Conservation (phyloP, 768 basidiomycete species). For the Kwoniella mangroviensis region DNA sequence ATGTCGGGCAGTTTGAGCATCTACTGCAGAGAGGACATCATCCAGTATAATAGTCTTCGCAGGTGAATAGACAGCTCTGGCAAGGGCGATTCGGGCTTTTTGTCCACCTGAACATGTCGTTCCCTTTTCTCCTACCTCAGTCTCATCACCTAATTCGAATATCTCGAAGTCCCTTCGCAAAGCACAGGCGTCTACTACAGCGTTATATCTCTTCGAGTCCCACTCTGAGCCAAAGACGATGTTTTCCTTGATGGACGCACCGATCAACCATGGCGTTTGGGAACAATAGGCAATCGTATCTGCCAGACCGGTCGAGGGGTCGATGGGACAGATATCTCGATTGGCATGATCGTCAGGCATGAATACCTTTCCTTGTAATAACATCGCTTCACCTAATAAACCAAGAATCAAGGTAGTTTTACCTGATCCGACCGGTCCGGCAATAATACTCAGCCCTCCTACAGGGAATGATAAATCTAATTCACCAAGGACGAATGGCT, state of each 20-base stretch:
- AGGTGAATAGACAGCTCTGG: slow-evolving; percentile 53
- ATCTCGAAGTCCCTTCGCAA: slow-evolving; percentile 55
- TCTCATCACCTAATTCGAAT: slow-evolving; percentile 61
- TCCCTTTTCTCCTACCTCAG: slow-evolving; percentile 57
- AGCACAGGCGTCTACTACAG: slow-evolving; percentile 53
- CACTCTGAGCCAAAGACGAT: slow-evolving; percentile 47
- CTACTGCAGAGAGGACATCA: slow-evolving; percentile 56
- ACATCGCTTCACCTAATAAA: slow-evolving; percentile 52
- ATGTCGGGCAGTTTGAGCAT: slow-evolving; percentile 56
- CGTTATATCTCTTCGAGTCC: slow-evolving; percentile 53
- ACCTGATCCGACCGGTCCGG: slow-evolving; percentile 52
- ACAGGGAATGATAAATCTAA: slow-evolving; percentile 50
- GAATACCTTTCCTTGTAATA: slow-evolving; percentile 51
- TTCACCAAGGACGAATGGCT: slow-evolving; percentile 48
- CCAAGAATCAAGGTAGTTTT: slow-evolving; percentile 54
- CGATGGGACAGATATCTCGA: slow-evolving; percentile 49
- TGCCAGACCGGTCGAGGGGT: slow-evolving; percentile 49
- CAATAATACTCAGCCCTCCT: slow-evolving; percentile 47
- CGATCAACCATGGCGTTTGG: slow-evolving; percentile 54
- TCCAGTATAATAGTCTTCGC: slow-evolving; percentile 53
- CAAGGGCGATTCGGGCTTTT: slow-evolving; percentile 55
- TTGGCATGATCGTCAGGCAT: slow-evolving; percentile 56
- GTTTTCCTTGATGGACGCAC: slow-evolving; percentile 55
- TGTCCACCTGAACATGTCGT: slow-evolving; percentile 54
- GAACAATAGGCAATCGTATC: slow-evolving; percentile 54